Conservation (phyloP, 202 grass and related monocot species). For the Cymbopogon flexuosus region DNA sequence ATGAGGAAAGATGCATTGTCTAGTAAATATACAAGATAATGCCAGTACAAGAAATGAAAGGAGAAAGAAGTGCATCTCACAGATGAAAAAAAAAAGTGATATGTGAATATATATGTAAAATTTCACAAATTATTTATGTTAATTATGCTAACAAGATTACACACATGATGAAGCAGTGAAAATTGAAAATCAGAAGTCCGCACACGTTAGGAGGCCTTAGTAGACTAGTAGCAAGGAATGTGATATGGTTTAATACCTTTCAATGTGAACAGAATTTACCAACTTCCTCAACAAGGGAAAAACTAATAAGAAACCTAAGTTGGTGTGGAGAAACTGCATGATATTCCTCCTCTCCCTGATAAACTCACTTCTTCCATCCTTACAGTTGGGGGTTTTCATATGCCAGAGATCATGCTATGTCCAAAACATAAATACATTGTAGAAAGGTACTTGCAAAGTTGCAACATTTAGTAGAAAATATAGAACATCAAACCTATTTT, state of each 20-base stretch:
- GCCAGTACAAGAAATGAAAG: conserved; percentile 14
- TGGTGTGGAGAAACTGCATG: conserved; percentile 9
- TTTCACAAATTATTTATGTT: conserved; percentile 2
- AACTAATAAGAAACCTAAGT: conserved; percentile 5
- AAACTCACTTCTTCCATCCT: not conserved
- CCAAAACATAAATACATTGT: not conserved
- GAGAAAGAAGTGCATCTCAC: not conserved
- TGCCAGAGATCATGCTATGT: not conserved
- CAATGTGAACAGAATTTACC: not conserved
- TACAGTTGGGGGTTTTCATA: not conserved
- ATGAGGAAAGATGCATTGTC: conserved; percentile 18
- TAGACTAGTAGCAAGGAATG: conserved; percentile 6
- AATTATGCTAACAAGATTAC: conserved; percentile 16
- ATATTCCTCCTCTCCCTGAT: not conserved
- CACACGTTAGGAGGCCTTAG: not conserved
- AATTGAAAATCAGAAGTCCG: conserved; percentile 18
- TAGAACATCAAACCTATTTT: not conserved
- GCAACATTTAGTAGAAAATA: not conserved
- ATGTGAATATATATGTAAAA: not conserved
- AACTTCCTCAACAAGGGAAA: not conserved
- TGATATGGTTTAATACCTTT: not conserved
- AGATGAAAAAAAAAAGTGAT: not conserved
- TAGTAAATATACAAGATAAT: conserved; percentile 45
- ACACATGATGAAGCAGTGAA: not conserved
- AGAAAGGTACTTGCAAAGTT: not conserved